phyloP scores from a whole-genome alignment of 192 early-diverging fungal species.

The Chytriomyces sp. region DNA sequence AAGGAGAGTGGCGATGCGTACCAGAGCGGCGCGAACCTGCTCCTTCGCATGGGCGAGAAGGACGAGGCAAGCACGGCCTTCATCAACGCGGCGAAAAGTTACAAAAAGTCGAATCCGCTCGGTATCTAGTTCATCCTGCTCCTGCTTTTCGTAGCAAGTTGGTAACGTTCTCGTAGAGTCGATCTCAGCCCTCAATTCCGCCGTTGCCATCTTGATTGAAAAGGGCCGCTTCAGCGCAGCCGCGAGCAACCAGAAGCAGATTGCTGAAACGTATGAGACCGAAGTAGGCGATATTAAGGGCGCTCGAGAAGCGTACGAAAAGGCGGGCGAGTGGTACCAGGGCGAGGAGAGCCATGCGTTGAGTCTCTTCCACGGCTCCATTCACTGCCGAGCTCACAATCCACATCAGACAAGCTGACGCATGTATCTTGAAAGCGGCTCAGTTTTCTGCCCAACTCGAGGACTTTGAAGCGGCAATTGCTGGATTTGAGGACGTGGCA shows the following conservation, averaged over 20 bases:
- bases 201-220: constrained; percentile 81
- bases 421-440: constrained; percentile 89
- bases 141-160: neutral
- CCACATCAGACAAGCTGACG: constrained; percentile 78
- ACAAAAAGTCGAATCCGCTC: constrained; percentile 80
- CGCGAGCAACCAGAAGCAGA: constrained; percentile 91
- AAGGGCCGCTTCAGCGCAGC: constrained; percentile 85
- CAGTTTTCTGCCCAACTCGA: constrained; percentile 86
- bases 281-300: constrained; percentile 77
- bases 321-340: constrained; percentile 91
- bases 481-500: constrained; percentile 88
- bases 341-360: constrained; percentile 89
- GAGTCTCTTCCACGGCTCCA: constrained; percentile 28
- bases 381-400: neutral
- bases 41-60: constrained; percentile 71
- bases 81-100: constrained; percentile 87
- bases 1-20: constrained; percentile 95
- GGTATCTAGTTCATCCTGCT: constrained; percentile 44
- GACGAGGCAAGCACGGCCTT: constrained; percentile 86
- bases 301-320: constrained; percentile 85
- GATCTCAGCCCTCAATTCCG: constrained; percentile 70
- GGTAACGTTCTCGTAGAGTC: constrained; percentile 57
- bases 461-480: constrained; percentile 86
- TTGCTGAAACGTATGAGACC: constrained; percentile 89
- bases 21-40: constrained; percentile 78